Evolutionary conservation across 257 asterid species (phyloP).

Genomic region (Knoxia roxburghii): DNA sequence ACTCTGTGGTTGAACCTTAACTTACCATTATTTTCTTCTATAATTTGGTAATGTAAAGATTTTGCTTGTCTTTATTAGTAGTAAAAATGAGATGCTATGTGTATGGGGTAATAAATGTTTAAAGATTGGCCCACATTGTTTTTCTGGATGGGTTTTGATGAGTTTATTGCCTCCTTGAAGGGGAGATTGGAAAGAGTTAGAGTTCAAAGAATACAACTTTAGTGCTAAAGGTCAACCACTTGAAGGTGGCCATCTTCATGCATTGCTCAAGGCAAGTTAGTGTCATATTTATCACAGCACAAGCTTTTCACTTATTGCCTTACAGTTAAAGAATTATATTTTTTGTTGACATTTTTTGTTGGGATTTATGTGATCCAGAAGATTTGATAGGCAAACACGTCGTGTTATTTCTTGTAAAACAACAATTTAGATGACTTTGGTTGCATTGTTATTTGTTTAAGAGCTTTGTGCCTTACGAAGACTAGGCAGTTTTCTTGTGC

Average conservation of each 20-base stretch:
- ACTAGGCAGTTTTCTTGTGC: not conserved
- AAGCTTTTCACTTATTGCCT: constrained; percentile 3
- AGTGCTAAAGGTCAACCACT: constrained; percentile 92
- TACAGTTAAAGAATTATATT: too few species aligned
- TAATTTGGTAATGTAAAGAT: not conserved
- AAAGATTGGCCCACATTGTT: not conserved
- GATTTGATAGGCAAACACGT: not conserved
- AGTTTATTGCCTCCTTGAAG: constrained; percentile 34
- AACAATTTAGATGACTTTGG: not conserved
- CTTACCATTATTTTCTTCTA: not conserved
- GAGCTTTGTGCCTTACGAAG: not conserved
- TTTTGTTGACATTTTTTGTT: too few species aligned
- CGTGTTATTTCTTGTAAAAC: not conserved
- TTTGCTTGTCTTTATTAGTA: not conserved
- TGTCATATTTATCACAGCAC: constrained; percentile 8
- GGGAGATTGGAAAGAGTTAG: constrained; percentile 93
- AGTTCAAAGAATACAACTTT: constrained; percentile 91
- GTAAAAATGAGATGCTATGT: not conserved
- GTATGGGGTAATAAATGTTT: too few species aligned
- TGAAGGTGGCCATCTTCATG: constrained; percentile 96
- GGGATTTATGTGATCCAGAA: not conserved
- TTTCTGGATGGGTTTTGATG: not conserved
- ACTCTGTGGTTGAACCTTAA: not conserved
- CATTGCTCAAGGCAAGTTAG: constrained; percentile 74
- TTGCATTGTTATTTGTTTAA: too few species aligned